These are phyloP conservation scores for Zygoascus meyerae DNA, from an alignment of 1,139 yeast species.

Conservation along the genomic window DNA sequence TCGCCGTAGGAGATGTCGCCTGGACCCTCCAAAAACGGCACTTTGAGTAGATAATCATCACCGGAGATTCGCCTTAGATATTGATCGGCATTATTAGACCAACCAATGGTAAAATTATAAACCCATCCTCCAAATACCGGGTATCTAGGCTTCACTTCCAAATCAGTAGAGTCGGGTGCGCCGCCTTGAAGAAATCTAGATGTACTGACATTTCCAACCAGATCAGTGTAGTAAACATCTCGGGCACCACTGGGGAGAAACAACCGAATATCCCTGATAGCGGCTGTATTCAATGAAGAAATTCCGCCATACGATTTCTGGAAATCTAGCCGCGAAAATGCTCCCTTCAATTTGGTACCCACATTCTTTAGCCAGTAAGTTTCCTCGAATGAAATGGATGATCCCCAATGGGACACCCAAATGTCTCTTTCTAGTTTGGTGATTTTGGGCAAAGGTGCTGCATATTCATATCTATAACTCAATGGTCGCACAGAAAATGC, in stretches of 20 bases:
- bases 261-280: constrained; percentile 41
- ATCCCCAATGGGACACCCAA: constrained; percentile 80
- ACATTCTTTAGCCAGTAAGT: constrained; percentile 72
- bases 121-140: constrained; percentile 97
- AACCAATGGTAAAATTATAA: constrained; percentile 91
- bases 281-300: constrained; percentile 29
- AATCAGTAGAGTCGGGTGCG: constrained; percentile 27
- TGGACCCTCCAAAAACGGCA: constrained; percentile 74
- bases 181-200: constrained; percentile 40
- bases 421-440: constrained; percentile 61
- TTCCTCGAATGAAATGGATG: constrained; percentile 65
- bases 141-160: constrained; percentile 75
- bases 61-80: constrained; percentile 41
- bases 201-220: constrained; percentile 93
- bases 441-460: constrained; percentile 59
- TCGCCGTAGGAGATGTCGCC: constrained; percentile 57
- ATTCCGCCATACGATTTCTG: constrained; percentile 39
- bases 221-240: constrained; percentile 74
- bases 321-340: constrained; percentile 77
- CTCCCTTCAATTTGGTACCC: constrained; percentile 57
- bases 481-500: constrained; percentile 47
- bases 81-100: constrained; percentile 58
- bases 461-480: constrained; percentile 58
- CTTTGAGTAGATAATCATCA: constrained; percentile 56
- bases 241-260: constrained; percentile 49